phyloP scores from a whole-genome alignment of 1,139 yeast genomes.

The Geotrichum australiense region DNA sequence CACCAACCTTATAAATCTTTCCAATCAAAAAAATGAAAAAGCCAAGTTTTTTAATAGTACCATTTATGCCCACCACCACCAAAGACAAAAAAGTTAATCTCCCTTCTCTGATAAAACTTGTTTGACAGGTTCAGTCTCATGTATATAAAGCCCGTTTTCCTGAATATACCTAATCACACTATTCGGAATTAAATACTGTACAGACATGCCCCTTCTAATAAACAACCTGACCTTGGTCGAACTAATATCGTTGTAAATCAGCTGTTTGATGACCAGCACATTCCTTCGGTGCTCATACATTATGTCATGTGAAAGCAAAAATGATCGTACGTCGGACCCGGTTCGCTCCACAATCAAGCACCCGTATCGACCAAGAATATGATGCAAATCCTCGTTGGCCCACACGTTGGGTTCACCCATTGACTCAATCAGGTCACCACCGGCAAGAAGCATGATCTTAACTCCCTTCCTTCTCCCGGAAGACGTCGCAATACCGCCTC shows the following conservation, averaged over 20 bases:
- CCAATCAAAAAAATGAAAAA: no score
- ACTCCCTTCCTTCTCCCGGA: conserved; percentile 77
- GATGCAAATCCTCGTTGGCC: conserved; percentile 95
- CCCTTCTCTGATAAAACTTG: conserved; percentile 55
- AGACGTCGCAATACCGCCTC: conserved; percentile 78
- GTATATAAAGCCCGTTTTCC: conserved; percentile 76
- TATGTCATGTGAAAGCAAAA: conserved; percentile 85
- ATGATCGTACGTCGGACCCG: conserved; percentile 90
- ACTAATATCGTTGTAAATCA: conserved; percentile 91
- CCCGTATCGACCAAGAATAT: conserved; percentile 90
- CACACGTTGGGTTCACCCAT: conserved; percentile 99
- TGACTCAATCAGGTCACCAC: conserved; percentile 94
- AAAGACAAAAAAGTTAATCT: conserved; percentile 21
- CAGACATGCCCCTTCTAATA: conserved; percentile 92
- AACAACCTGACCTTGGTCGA: conserved; percentile 92
- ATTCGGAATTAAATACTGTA: conserved; percentile 88
- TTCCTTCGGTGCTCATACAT: conserved; percentile 95
- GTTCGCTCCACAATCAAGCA: conserved; percentile 95
- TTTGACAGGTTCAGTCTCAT: conserved; percentile 89
- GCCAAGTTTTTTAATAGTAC: no score
- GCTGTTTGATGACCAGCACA: conserved; percentile 87
- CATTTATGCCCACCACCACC: no score
- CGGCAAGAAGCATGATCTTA: conserved; percentile 92
- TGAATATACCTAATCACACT: conserved; percentile 91
- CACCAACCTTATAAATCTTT: no score